Conservation (phyloP, 228 moss, liverwort and hornwort species). For the Sphagnum magellanicum region DNA sequence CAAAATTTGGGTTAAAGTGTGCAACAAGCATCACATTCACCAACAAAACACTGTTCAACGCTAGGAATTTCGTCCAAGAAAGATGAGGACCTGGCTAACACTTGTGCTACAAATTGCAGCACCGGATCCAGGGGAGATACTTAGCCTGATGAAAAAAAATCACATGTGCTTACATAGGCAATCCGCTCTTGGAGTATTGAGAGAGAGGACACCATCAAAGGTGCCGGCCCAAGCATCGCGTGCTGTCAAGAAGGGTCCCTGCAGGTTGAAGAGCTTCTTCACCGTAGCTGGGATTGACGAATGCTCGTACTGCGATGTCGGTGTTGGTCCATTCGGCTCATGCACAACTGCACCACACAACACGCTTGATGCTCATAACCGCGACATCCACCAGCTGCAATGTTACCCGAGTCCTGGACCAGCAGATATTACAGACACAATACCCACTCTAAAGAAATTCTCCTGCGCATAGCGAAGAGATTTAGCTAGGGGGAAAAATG, state of each 20-base stretch:
- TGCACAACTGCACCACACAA: conserved; percentile 54
- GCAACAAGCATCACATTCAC: not conserved
- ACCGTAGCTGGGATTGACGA: conserved; percentile 82
- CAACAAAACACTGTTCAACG: not conserved
- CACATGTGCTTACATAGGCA: conserved; percentile 53
- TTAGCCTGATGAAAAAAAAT: no score
- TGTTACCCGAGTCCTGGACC: no score
- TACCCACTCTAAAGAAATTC: no score
- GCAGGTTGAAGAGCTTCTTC: conserved; percentile 62
- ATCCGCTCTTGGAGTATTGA: conserved; percentile 65
- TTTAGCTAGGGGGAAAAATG: no score
- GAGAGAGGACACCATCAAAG: conserved; percentile 59
- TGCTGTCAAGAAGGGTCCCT: conserved; percentile 45
- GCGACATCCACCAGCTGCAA: no score
- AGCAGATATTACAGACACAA: not conserved
- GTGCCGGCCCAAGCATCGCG: conserved; percentile 94
- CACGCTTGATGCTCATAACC: not conserved
- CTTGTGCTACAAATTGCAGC: no score
- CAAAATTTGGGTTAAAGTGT: not conserved
- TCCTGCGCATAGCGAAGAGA: no score
- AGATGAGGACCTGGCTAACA: no score
- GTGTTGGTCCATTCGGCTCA: conserved; percentile 50
- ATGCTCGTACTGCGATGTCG: conserved; percentile 88
- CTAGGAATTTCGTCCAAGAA: no score
- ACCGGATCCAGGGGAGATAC: no score